phyloP scores from a whole-genome alignment of 2,329 filamentous ascomycete genomes.

The Conoideocrella luteorostrata region DNA sequence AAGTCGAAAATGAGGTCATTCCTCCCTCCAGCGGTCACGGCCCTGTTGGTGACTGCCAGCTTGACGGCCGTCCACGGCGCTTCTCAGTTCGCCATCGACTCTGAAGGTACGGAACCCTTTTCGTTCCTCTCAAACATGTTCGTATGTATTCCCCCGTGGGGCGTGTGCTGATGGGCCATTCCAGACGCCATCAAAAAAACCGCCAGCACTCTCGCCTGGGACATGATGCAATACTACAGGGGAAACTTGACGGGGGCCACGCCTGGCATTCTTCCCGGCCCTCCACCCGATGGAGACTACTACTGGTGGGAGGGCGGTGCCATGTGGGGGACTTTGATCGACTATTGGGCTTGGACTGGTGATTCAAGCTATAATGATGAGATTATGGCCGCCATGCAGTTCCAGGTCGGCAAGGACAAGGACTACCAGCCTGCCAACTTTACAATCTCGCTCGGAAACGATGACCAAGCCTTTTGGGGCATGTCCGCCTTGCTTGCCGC shows the following conservation, averaged over 20 bases:
- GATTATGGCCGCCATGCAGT: constrained; percentile 50
- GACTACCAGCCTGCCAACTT: constrained; percentile 63
- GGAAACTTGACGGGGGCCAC: constrained; percentile 53
- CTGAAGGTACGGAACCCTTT: too few relatives aligned
- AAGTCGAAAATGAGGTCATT: too few relatives aligned
- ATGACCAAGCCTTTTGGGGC: constrained; percentile 78
- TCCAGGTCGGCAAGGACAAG: constrained; percentile 51
- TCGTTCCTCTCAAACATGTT: too few relatives aligned
- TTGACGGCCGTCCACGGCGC: too few relatives aligned
- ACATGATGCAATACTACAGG: constrained; percentile 42
- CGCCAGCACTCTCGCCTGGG: constrained; percentile 40
- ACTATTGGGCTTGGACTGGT: constrained; percentile 66
- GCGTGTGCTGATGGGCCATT: too few relatives aligned
- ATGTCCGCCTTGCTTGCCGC: constrained; percentile 72
- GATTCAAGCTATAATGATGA: constrained; percentile 58
- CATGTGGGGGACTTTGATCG: constrained; percentile 63
- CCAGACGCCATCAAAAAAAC: too few relatives aligned
- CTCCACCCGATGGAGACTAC: constrained; percentile 48
- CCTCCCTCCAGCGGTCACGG: too few relatives aligned
- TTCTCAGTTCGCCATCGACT: too few relatives aligned
- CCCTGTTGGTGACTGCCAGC: too few relatives aligned
- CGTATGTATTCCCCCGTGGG: too few relatives aligned
- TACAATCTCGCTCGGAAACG: constrained; percentile 56
- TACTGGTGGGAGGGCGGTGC: constrained; percentile 64
- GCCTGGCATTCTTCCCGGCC: constrained; percentile 50